Evolutionary conservation across 495 filamentous ascomycete species (phyloP), one percentile per base, ranked within the genome.

Genomic region (Penicillium alfredii): DNA sequence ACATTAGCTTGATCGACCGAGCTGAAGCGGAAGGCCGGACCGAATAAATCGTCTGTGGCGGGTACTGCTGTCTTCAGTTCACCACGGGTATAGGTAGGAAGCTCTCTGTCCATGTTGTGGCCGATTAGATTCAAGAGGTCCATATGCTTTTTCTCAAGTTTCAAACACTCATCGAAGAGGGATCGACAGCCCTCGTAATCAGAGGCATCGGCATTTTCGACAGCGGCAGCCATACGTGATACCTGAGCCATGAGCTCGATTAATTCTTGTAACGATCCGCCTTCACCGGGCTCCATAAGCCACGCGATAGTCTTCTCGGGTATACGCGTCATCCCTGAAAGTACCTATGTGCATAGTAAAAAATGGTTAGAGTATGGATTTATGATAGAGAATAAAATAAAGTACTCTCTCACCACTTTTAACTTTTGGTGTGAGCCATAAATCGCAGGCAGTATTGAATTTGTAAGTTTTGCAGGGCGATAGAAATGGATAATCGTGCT

Each of bases 281-380:
- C 35, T 23, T 38, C 35, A 22, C 16, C 19, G 19, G 35, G 35
- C 25, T 38, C 26, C 25, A 6, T 38, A 11, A 38, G 35, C 35
- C 35, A 38, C 17, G 6, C 22, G 14, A 38, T 17, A 29, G 18
- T 15, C 16, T 24, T 14, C 24, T 38, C 35, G 9, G 35, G 29
- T 8, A 38, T 23, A 30, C 10, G 25, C 35, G 29, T 30, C 20
- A 38, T 15, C 11, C 26, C 25, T 29, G 35, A 29, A n/a, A 30
- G 25, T 17, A 38, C 15, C 35, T 38, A 13, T 11, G n/a, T n/a
- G n/a, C n/a, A n/a, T n/a, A n/a, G n/a, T n/a, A n/a, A 29, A 30
- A 8, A n/a, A 25, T 25, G 11, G 11, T 25, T 25, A 25, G 23
- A 4, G 23, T 3, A 25, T 25, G 11, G 3, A 9, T n/a, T 3